These are phyloP conservation scores for Bifiguratus adelaidae DNA, from an alignment of 192 early-diverging fungal species.

Conservation along the genomic window DNA sequence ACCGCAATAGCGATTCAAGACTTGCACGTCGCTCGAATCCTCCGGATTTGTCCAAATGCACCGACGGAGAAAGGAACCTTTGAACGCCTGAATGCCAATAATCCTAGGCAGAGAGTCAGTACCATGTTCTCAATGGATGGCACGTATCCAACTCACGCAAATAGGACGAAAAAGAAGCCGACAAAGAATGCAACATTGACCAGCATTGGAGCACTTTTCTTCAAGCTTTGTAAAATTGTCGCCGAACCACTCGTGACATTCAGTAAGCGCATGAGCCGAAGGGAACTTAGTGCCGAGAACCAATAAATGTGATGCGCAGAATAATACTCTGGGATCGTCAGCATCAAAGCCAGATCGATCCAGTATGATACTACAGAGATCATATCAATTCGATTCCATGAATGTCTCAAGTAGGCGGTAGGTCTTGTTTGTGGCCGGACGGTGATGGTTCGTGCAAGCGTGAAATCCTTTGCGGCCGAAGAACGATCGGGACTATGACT, in stretches of 20 bases:
- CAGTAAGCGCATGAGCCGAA: conserved; percentile 37
- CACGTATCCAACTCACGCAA: no score
- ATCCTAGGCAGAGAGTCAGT: conserved; percentile 19
- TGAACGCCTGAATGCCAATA: conserved; percentile 48
- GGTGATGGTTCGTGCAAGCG: conserved; percentile 9
- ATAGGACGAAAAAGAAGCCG: conserved; percentile 46
- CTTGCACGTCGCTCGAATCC: neutral
- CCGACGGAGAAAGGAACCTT: conserved; percentile 38
- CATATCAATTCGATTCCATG: conserved; percentile 51
- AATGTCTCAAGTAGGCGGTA: conserved; percentile 41
- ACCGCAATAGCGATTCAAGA: conserved; percentile 22
- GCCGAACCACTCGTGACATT: conserved; percentile 40
- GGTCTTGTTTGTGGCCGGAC: conserved; percentile 11
- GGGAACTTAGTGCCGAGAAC: conserved; percentile 37
- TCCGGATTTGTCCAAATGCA: conserved; percentile 32
- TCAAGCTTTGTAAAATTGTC: conserved; percentile 42
- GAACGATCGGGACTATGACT: conserved; percentile 1
- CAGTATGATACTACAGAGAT: conserved; percentile 39
- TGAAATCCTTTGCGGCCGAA: conserved; percentile 8
- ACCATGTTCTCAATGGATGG: no score
- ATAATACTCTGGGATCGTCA: conserved; percentile 13
- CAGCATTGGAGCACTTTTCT: conserved; percentile 41
- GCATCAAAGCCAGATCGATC: conserved; percentile 34
- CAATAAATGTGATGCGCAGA: conserved; percentile 28
- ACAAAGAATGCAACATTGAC: conserved; percentile 44